Conservation (phyloP, 495 filamentous ascomycete species). For the Aspergillus wentii region DNA sequence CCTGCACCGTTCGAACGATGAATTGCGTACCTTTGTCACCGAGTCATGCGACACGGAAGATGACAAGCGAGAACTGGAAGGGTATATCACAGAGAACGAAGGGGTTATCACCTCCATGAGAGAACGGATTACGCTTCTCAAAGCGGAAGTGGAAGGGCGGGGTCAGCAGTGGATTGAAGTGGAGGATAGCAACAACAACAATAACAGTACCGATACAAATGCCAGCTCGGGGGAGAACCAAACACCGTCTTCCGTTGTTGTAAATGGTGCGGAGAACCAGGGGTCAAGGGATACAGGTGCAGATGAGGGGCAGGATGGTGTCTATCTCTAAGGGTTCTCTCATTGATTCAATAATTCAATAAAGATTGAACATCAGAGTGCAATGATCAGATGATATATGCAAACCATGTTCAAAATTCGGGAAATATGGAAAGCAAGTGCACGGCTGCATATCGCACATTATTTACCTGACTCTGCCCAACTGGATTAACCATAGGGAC, state of each 20-base stretch:
- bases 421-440: too few species aligned
- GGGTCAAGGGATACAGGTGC: constrained; percentile 3
- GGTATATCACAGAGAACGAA: constrained; percentile 61
- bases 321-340: constrained; percentile 52
- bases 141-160: constrained; percentile 68
- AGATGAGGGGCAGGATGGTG: constrained; percentile 53
- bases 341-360: background rate
- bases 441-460: too few species aligned
- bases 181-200: constrained; percentile 18
- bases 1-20: constrained; percentile 71
- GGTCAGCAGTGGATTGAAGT: constrained; percentile 66
- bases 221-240: background rate
- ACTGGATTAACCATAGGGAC: too few species aligned
- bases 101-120: constrained; percentile 68
- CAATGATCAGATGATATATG: too few species aligned
- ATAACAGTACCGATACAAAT: constrained; percentile 10
- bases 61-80: constrained; percentile 52
- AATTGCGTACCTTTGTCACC: constrained; percentile 55
- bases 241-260: background rate
- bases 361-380: too few species aligned
- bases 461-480: too few species aligned
- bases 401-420: too few species aligned
- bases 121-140: constrained; percentile 63
- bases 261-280: background rate
- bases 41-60: constrained; percentile 53